Conservation (phyloP, 805 yeast genomes). For the Yarrowia divulgata region DNA sequence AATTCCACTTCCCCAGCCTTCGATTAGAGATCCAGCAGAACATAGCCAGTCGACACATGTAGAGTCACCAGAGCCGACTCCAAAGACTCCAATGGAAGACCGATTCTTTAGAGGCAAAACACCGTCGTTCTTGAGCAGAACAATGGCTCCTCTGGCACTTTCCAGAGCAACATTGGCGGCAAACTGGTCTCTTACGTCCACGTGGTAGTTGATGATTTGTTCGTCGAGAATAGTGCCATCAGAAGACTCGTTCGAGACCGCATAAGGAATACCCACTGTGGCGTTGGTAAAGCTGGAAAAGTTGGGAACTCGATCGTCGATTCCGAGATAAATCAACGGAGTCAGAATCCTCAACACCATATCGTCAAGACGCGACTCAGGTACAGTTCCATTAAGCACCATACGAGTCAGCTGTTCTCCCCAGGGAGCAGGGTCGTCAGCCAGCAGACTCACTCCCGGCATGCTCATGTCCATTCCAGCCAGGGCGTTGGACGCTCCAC, state of each 20-base stretch:
- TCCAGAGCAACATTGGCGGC: conserved; percentile 57
- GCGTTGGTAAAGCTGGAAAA: conserved; percentile 65
- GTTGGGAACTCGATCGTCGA: conserved; percentile 55
- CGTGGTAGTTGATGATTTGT: conserved; percentile 61
- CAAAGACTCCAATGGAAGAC: conserved; percentile 50
- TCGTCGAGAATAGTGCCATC: conserved; percentile 43
- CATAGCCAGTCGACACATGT: conserved; percentile 46
- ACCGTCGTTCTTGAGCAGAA: conserved; percentile 59
- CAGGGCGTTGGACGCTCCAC: conserved; percentile 63
- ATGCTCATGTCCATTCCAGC: conserved; percentile 71
- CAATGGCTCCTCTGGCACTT: conserved; percentile 64
- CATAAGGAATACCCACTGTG: conserved; percentile 52
- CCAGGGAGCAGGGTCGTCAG: conserved; percentile 51
- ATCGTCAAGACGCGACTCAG: conserved; percentile 62
- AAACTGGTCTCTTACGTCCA: conserved; percentile 59
- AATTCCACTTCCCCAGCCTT: conserved; percentile 73
- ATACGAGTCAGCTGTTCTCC: conserved; percentile 65
- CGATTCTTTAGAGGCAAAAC: conserved; percentile 58
- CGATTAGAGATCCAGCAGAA: conserved; percentile 60
- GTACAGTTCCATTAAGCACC: conserved; percentile 62
- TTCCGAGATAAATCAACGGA: conserved; percentile 51
- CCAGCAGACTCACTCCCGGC: conserved; percentile 57
- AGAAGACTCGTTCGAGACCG: conserved; percentile 49
- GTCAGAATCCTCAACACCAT: conserved; percentile 68
- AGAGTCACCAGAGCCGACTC: conserved; percentile 52